Evolutionary conservation across 225 moss, liverwort and hornwort genomes (phyloP).

Genomic region (Lunularia cruciata): DNA sequence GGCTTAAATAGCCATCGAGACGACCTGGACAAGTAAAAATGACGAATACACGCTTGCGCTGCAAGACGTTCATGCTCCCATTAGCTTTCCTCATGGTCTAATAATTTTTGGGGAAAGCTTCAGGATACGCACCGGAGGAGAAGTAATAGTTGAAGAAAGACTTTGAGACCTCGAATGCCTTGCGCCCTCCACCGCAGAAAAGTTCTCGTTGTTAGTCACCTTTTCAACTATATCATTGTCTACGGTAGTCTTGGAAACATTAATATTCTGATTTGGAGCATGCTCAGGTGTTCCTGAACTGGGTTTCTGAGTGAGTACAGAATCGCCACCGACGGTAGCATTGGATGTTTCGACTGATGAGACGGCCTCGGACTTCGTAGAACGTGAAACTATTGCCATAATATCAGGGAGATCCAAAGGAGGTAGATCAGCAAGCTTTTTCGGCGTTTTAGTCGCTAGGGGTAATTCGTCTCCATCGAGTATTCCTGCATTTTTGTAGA

Average conservation of each 20-base stretch:
- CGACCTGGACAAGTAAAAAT: too few species aligned
- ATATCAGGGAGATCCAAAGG: slow-evolving; percentile 30
- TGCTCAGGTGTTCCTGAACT: background rate
- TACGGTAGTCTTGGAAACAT: background rate
- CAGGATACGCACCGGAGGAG: slow-evolving; percentile 14
- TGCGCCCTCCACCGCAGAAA: background rate
- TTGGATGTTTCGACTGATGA: background rate
- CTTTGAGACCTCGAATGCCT: background rate
- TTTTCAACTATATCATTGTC: background rate
- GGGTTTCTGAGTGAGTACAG: background rate
- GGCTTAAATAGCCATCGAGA: background rate
- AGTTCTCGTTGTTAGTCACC: background rate
- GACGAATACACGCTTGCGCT: too few species aligned
- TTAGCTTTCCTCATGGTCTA: too few species aligned
- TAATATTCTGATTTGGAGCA: background rate
- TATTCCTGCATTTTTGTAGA: slow-evolving; percentile 49
- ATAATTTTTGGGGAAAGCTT: background rate
- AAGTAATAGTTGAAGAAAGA: slow-evolving; percentile 1
- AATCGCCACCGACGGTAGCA: background rate
- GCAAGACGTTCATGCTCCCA: too few species aligned
- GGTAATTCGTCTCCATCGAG: slow-evolving; percentile 46
- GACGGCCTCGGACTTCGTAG: background rate
- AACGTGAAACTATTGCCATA: slow-evolving; percentile 17
- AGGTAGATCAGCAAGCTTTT: slow-evolving; percentile 29
- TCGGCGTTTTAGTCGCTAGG: slow-evolving; percentile 29